A percentile compares a stretch with the other conserved stretches of the same genome.
Conservation (phyloP, 495 filamentous ascomycete species). For the Choiromyces venosus region DNA sequence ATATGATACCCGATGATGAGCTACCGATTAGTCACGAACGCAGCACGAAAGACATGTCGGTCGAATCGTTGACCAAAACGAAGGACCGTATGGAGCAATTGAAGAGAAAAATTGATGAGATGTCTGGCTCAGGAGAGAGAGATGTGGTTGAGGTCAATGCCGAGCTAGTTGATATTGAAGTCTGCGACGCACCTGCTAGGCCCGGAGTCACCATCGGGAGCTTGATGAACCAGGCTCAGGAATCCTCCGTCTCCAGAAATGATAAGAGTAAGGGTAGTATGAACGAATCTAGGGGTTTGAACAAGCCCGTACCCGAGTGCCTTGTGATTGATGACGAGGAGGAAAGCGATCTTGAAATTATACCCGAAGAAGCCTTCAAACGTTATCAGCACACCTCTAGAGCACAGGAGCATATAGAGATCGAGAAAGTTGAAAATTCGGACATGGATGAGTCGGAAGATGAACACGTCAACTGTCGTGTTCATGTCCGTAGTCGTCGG, state of each 20-base stretch:
- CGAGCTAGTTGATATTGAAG: conserved; percentile 21
- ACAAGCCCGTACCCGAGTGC: conserved; percentile 19
- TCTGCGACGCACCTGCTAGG: conserved; percentile 16
- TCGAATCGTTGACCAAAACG: conserved; percentile 19
- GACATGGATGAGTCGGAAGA: conserved; percentile 15
- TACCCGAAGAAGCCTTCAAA: conserved; percentile 29
- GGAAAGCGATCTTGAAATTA: conserved; percentile 34
- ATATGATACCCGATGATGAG: conserved; percentile 31
- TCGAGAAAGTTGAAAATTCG: conserved; percentile 5
- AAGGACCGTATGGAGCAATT: conserved; percentile 28
- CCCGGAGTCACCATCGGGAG: conserved; percentile 34
- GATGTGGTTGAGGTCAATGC: conserved; percentile 11
- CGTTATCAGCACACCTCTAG: conserved; percentile 2
- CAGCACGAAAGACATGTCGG: conserved; percentile 34
- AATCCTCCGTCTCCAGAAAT: conserved; percentile 16
- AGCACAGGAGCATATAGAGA: conserved; percentile 1
- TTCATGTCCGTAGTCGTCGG: not conserved
- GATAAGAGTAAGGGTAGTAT: not conserved
- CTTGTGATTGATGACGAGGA: conserved; percentile 15
- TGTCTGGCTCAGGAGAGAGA: conserved; percentile 24
- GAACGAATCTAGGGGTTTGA: not conserved
- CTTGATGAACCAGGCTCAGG: conserved; percentile 37
- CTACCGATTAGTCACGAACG: conserved; percentile 34
- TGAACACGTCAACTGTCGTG: conserved; percentile 7
- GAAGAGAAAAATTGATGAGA: conserved; percentile 30